Evolutionary conservation across 495 filamentous ascomycete species (phyloP), one percentile per base, ranked within the genome.

Genomic region (Penicillium maclennaniae): DNA sequence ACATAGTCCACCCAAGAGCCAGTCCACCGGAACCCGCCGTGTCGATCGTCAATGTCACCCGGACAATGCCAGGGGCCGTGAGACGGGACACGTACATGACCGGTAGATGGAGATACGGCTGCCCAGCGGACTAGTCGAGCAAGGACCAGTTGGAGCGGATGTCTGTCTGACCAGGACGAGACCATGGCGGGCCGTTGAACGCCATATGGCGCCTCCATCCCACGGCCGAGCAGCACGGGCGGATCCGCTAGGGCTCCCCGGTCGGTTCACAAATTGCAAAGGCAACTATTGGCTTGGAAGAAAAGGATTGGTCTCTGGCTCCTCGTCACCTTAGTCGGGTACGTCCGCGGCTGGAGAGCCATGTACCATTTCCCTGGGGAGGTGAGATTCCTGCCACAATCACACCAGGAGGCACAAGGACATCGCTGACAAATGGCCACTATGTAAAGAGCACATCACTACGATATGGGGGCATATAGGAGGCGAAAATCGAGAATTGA

Each of bases 161-260:
- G 38, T 25, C 27, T 25, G 26, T 50, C 27, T 21, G 45, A 37
- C 27, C 48, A 48, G 44, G 44, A 37, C 44, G 45, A 56, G 50
- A 55, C 44, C 54, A 54, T 51, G 45, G 61, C 58, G 52, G 61
- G 49, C 52, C 58, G 52, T 58, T 54, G 19, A 21, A 53, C 37
- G 44, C 43, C 43, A 46, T 43, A 54, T 47, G 52, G 45, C 34
- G 49, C 43, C 54, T 48, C 57, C 57, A 54, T 61, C 54, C 55
- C 55, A 63, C 57, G 60, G 60, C 45, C 45, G 40, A 28, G 45
- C 43, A 46, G 42, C 7, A 53, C 61, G 61, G 61, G 61, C 57
- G 44, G 57, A 63, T 54, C 61, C 58, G 58, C 45, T 17, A 17
- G 16, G 17, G 36, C n/a, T 45, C 26, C 43, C 48, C 47, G 47